Base-by-base conservation (phyloP, 2,329 filamentous ascomycete genomes). In the Aspergillus tanneri region DNA sequence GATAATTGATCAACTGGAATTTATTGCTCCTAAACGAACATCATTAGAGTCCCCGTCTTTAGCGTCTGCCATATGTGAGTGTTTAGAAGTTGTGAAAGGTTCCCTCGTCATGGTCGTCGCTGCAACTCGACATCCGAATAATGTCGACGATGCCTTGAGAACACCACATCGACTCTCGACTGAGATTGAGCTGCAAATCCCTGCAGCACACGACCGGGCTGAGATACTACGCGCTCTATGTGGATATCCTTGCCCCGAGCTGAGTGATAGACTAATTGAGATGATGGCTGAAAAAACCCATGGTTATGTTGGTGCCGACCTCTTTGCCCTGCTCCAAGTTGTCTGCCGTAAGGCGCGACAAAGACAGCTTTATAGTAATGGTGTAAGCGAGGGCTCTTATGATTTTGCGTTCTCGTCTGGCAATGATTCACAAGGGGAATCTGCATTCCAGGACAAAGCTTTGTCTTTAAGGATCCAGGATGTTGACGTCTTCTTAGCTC, bases 291-390 rank as follows among this genome's bases (percentile, higher is more conserved):
- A 87, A 52, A 82, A 83, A 47, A 95, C 91, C 0, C 90, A 96
- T 62, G 92, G 91, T 3, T 96, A 89, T 67, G 95, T 89, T 24
- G 87, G 87, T 4, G 79, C 81, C 1, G 91, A 96, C 65, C 74
- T 96, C 1, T 73, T 76, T n/a, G 79, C 78, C 11, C 74, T 96
- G 0, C 74, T 87, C 39, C 70, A 78, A 39, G 68, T 77, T 36
- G 80, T 84, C 8, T 67, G 73, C 61, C 59, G 72, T 49, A 67
- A 67, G 58, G 58, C 65, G 47, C 62, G 71, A 47, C 65, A 65
- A 51, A 62, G 70, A 32, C 62, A 66, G 45, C 48, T 63, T 11
- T 32, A 54, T 19, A 48, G 58, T 35, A 44, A 21, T 50, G 23
- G 25, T 18, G 10, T 39, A 24, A 23, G 9, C n/a, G 18, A 32